Evolutionary conservation across 352 stramenopile genomes (phyloP).

Genomic region (Phytopythium vexans): DNA sequence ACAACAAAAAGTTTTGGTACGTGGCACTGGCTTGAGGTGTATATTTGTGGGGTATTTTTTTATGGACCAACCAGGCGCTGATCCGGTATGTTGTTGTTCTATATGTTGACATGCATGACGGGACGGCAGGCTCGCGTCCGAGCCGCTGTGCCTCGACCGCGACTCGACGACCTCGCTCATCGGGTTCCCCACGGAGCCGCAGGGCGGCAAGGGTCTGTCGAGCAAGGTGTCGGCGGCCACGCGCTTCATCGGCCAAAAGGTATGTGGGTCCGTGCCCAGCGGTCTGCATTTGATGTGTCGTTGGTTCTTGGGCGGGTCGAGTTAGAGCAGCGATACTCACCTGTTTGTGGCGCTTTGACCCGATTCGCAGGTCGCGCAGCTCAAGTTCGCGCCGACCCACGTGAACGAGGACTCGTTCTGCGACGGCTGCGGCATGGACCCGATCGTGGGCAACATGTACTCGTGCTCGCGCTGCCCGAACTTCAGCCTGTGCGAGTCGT

Average conservation of each 20-base stretch:
- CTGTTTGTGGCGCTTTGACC: background rate
- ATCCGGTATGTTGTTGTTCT: too few relatives aligned
- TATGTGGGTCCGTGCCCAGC: constrained; percentile 8
- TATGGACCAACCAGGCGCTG: too few relatives aligned
- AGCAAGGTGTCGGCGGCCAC: constrained; percentile 69
- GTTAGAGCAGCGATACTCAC: too few relatives aligned
- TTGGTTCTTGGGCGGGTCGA: background rate
- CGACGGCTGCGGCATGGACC: constrained; percentile 87
- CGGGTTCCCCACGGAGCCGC: constrained; percentile 46
- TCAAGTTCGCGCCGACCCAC: constrained; percentile 70
- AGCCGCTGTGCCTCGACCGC: constrained; percentile 75
- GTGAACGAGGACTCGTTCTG: constrained; percentile 90
- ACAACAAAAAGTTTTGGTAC: constrained; percentile 68
- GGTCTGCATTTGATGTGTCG: constrained; percentile 1
- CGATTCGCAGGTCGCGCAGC: constrained; percentile 33
- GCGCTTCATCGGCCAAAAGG: constrained; percentile 76
- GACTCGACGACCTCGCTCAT: constrained; percentile 79
- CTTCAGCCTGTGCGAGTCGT: constrained; percentile 79
- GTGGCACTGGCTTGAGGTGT: background rate
- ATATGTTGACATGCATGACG: too few relatives aligned
- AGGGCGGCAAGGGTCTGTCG: constrained; percentile 33
- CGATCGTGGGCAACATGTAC: constrained; percentile 87
- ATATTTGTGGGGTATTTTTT: too few relatives aligned
- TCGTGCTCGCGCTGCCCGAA: constrained; percentile 86
- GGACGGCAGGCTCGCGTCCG: constrained; percentile 63